Conservation (phyloP, 2,329 filamentous ascomycete genomes). For the Fusarium sp. region DNA sequence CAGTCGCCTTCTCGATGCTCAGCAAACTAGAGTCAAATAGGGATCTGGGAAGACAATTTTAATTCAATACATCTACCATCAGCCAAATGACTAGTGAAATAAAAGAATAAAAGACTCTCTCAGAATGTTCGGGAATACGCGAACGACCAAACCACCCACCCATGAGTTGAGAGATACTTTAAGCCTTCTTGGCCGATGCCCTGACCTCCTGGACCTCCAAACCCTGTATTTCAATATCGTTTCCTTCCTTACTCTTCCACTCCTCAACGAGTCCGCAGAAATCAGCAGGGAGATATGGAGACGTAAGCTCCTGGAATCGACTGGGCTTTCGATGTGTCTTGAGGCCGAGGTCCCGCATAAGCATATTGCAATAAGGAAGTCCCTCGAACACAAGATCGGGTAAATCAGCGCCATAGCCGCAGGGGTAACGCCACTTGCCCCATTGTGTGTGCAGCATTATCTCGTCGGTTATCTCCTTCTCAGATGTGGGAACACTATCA, state of each 20-base stretch:
- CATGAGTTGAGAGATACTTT: not conserved
- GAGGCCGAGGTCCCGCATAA: slow-evolving; percentile 76
- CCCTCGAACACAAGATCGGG: slow-evolving; percentile 84
- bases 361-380: slow-evolving; percentile 66
- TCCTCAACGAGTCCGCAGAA: slow-evolving; percentile 49
- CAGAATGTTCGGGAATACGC: not conserved
- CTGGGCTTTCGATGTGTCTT: slow-evolving; percentile 47
- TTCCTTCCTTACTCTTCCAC: slow-evolving; percentile 36
- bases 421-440: slow-evolving; percentile 76
- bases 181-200: slow-evolving; percentile 9
- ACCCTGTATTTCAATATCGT: not conserved
- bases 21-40: too few relatives aligned
- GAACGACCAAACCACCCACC: not conserved
- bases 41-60: too few relatives aligned
- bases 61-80: not conserved
- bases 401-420: slow-evolving; percentile 70
- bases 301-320: slow-evolving; percentile 28
- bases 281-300: slow-evolving; percentile 43
- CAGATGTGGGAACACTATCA: slow-evolving; percentile 47
- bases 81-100: too few relatives aligned
- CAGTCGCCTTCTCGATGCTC: too few relatives aligned
- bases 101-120: not conserved
- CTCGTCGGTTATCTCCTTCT: slow-evolving; percentile 63
- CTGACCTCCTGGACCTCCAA: slow-evolving; percentile 7
- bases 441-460: slow-evolving; percentile 76